A percentile compares a stretch with the other conserved stretches of the same genome.
These are phyloP conservation scores for Entophlyctis luteolus DNA, from an alignment of 192 early-diverging fungal species.

Conservation along the genomic window DNA sequence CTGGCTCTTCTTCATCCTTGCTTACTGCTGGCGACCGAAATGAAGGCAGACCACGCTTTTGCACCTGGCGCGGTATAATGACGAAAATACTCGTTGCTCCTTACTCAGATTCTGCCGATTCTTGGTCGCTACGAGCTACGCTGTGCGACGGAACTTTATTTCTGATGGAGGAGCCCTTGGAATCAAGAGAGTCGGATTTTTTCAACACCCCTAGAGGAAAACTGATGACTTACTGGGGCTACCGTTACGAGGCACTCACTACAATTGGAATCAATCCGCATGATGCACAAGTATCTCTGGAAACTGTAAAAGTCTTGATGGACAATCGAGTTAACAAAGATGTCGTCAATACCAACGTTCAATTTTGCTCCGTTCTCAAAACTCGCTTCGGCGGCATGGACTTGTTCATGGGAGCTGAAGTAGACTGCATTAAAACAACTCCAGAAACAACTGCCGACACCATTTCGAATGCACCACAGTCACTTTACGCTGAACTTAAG, in stretches of 20 bases:
- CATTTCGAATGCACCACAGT: constrained; percentile 43
- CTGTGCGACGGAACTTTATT: constrained; percentile 67
- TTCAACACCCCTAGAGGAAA: constrained; percentile 53
- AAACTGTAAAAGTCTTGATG: too few relatives aligned
- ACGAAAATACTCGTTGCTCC: constrained; percentile 83
- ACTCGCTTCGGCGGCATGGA: constrained; percentile 66
- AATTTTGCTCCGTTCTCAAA: constrained; percentile 85
- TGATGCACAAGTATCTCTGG: too few relatives aligned
- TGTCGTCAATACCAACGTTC: constrained; percentile 74
- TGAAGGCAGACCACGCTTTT: constrained; percentile 7
- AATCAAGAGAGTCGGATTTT: constrained; percentile 29
- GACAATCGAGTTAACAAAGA: not conserved
- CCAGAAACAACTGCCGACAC: constrained; percentile 70
- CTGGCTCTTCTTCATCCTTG: not conserved
- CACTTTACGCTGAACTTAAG: constrained; percentile 84
- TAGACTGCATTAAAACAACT: constrained; percentile 84
- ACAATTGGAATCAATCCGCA: constrained; percentile 58
- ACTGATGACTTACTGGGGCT: constrained; percentile 81
- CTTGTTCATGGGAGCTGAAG: constrained; percentile 85
- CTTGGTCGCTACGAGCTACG: constrained; percentile 79
- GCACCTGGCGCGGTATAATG: constrained; percentile 74
- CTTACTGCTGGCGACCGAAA: not conserved
- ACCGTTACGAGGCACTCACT: constrained; percentile 80
- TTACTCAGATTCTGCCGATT: constrained; percentile 71
- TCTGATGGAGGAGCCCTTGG: constrained; percentile 64